A percentile compares a stretch with the other conserved stretches of the same genome.
Conservation (phyloP, 306 rosid species). For the Quercus variabilis region DNA sequence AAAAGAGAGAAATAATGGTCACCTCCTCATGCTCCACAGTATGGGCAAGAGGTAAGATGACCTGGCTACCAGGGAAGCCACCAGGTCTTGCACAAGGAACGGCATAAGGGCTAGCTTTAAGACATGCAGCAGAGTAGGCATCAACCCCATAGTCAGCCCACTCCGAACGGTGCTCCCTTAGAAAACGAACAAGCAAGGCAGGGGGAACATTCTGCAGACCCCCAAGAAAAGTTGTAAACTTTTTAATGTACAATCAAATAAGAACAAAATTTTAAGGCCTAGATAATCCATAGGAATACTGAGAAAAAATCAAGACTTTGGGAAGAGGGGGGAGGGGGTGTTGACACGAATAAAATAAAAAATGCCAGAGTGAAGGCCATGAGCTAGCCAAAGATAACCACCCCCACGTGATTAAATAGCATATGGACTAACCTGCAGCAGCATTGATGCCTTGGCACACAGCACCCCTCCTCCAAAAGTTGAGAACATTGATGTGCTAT, state of each 20-base stretch:
- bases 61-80: conserved; percentile 85
- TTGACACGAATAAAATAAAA: background rate
- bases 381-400: background rate
- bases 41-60: conserved; percentile 85
- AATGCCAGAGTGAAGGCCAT: background rate
- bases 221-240: background rate
- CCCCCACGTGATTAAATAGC: background rate
- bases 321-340: no score
- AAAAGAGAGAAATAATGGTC: background rate
- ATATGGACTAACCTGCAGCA: conserved; percentile 64
- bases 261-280: background rate
- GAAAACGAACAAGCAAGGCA: conserved; percentile 87
- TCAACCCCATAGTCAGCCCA: conserved; percentile 99
- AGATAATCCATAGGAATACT: background rate
- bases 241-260: background rate
- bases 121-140: conserved; percentile 88
- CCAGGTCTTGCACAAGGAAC: conserved; percentile 88
- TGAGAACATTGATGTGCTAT: conserved; percentile 54
- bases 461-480: conserved; percentile 85
- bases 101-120: conserved; percentile 77
- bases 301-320: background rate
- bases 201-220: conserved; percentile 84
- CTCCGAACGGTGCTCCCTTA: conserved; percentile 97
- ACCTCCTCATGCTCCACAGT: conserved; percentile 97
- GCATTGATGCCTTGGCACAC: conserved; percentile 98